These are phyloP conservation scores for Rhizoclosmatium globosum DNA, from an alignment of 192 early-diverging fungal species.

Conservation along the genomic window DNA sequence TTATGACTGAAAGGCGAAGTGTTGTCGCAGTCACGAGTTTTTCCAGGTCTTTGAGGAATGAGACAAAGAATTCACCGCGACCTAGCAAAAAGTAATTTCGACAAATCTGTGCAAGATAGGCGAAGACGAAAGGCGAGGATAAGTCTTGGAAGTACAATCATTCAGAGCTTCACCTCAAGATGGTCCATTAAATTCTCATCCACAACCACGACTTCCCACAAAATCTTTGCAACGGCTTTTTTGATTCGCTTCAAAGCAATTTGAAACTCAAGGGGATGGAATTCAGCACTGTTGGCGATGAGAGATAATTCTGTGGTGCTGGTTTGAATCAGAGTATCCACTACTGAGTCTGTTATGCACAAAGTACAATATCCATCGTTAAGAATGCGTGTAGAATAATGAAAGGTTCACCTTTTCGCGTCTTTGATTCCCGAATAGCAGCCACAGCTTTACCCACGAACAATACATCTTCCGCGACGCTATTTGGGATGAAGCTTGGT, in stretches of 20 bases:
- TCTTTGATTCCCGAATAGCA: conserved; percentile 50
- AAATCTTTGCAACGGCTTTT: conserved; percentile 60
- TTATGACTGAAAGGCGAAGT: conserved; percentile 36
- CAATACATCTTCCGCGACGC: conserved; percentile 66
- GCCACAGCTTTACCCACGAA: conserved; percentile 75
- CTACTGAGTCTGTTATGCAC: conserved; percentile 16
- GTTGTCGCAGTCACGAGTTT: conserved; percentile 41
- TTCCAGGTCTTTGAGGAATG: conserved; percentile 64
- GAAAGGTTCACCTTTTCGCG: conserved; percentile 29
- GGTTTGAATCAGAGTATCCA: conserved; percentile 33
- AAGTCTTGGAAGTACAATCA: too few relatives aligned
- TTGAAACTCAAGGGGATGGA: conserved; percentile 51
- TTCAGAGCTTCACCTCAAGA: conserved; percentile 41
- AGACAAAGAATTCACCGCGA: conserved; percentile 66
- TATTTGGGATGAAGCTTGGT: conserved; percentile 60
- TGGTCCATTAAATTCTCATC: conserved; percentile 66
- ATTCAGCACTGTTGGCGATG: conserved; percentile 34
- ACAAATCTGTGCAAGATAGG: conserved; percentile 50
- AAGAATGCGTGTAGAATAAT: neutral
- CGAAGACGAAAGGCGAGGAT: neutral
- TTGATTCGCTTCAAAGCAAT: conserved; percentile 59
- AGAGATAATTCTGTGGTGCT: conserved; percentile 28
- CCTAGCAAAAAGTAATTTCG: conserved; percentile 68
- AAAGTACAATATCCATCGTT: too few relatives aligned
- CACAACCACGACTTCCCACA: conserved; percentile 73